Conservation (phyloP, 2,329 filamentous ascomycete genomes). For the Cryphonectria naterciae region DNA sequence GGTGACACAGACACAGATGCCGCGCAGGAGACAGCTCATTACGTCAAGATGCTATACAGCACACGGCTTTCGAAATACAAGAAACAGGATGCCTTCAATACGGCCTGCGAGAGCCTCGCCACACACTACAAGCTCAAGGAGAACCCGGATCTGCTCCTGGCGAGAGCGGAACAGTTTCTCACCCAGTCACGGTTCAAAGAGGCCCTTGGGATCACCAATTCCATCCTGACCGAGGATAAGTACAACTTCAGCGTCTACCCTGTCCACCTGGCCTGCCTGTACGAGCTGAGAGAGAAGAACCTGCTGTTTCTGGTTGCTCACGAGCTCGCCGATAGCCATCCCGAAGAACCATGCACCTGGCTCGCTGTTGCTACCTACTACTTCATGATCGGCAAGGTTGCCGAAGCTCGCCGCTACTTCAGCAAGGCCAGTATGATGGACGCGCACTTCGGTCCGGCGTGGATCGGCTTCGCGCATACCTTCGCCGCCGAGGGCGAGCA, state of each 20-base stretch:
- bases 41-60: slow-evolving; percentile 94
- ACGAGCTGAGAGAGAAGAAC: slow-evolving; percentile 85
- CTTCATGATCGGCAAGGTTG: slow-evolving; percentile 83
- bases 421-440: slow-evolving; percentile 98
- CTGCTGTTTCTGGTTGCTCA: slow-evolving; percentile 90
- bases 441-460: slow-evolving; percentile 93
- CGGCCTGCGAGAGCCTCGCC: slow-evolving; percentile 86
- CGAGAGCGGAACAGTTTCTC: slow-evolving; percentile 87
- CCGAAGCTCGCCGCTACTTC: slow-evolving; percentile 93
- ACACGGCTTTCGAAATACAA: slow-evolving; percentile 95
- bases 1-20: slow-evolving; percentile 61
- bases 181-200: slow-evolving; percentile 92
- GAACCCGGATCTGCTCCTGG: slow-evolving; percentile 89
- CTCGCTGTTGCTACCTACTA: slow-evolving; percentile 96
- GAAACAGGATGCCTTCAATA: slow-evolving; percentile 79
- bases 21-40: slow-evolving; percentile 86
- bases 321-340: slow-evolving; percentile 88
- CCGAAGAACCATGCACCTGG: slow-evolving; percentile 89
- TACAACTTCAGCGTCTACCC: slow-evolving; percentile 91
- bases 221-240: slow-evolving; percentile 80
- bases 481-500: slow-evolving; percentile 98
- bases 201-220: slow-evolving; percentile 80
- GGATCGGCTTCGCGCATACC: slow-evolving; percentile 98
- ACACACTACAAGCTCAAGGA: slow-evolving; percentile 87
- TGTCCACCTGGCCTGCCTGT: slow-evolving; percentile 86